phyloP scores from a whole-genome alignment of 2,329 filamentous ascomycete genomes.

The Paramyrothecium sp. region DNA sequence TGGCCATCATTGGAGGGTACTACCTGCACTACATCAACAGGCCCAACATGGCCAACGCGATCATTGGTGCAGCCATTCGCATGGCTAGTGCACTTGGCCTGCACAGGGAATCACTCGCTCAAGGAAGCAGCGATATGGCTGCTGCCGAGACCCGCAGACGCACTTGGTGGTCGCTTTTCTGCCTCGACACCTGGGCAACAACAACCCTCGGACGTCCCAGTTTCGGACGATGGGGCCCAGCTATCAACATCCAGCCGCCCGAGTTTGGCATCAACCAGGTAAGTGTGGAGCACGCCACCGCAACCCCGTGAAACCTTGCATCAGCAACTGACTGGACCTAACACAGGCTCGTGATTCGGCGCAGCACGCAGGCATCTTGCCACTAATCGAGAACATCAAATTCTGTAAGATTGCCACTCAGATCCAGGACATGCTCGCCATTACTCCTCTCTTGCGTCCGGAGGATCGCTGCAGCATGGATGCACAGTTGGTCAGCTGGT shows the following conservation, averaged over 20 bases:
- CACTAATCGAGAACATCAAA: conserved; percentile 72
- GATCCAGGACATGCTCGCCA: conserved; percentile 73
- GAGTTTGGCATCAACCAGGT: conserved; percentile 47
- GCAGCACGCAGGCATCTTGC: conserved; percentile 65
- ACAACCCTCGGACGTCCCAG: conserved; percentile 70
- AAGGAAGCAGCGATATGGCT: conserved; percentile 5
- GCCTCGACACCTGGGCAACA: conserved; percentile 71
- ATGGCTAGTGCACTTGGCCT: conserved; percentile 72
- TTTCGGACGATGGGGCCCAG: conserved; percentile 64
- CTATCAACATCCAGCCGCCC: conserved; percentile 65
- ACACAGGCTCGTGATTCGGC: conserved; percentile 42
- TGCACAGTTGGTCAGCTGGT: conserved; percentile 68
- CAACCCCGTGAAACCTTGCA: not conserved
- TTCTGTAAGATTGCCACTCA: conserved; percentile 78
- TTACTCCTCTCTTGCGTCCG: conserved; percentile 64
- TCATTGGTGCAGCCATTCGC: conserved; percentile 67
- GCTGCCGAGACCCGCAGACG: conserved; percentile 56
- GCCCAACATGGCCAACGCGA: conserved; percentile 73
- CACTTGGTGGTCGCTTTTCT: conserved; percentile 75
- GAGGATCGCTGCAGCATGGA: conserved; percentile 68
- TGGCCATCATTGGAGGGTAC: conserved; percentile 71
- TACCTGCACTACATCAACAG: conserved; percentile 76
- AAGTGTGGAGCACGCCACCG: not conserved
- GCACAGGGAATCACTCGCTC: conserved; percentile 52
- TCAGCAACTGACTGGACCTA: not conserved